A percentile compares a stretch with the other conserved stretches of the same genome.
Conservation (phyloP, 2,329 filamentous ascomycete species). For the Fusarium austroafricanum region DNA sequence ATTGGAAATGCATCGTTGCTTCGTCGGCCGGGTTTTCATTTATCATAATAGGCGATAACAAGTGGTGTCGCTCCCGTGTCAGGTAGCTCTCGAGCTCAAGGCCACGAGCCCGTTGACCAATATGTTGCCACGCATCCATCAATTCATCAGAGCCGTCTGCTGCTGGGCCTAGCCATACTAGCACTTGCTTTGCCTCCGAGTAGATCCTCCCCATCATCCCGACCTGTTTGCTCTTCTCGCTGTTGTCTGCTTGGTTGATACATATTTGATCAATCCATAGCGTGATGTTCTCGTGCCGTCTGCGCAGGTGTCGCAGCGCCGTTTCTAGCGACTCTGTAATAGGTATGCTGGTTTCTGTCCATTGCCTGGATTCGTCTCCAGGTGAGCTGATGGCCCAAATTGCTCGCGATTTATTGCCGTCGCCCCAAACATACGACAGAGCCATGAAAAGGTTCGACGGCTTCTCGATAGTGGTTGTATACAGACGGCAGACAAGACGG, state of each 20-base stretch:
- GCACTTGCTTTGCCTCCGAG: neutral
- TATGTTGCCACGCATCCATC: neutral
- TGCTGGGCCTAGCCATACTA: neutral
- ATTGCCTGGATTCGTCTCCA: neutral
- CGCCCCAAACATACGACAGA: neutral
- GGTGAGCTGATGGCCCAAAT: neutral
- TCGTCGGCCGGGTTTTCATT: neutral
- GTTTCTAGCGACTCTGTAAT: too few species aligned
- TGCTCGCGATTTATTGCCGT: neutral
- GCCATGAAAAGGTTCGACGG: neutral
- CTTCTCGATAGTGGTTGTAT: neutral
- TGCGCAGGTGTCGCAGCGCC: too few species aligned
- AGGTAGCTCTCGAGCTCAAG: neutral
- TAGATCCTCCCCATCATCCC: neutral
- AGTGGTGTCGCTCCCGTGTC: neutral
- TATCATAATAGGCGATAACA: neutral
- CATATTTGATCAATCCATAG: constrained; percentile 1
- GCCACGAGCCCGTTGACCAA: neutral
- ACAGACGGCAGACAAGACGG: neutral
- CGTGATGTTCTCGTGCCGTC: rapidly evolving
- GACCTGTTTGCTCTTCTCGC: neutral
- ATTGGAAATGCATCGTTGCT: neutral
- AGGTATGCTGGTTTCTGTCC: too few species aligned
- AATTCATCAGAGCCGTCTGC: neutral
- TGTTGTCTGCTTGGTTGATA: too few species aligned